Evolutionary conservation across 768 basidiomycete genomes (phyloP).

Genomic region (Rhodotorula kratochvilovae): DNA sequence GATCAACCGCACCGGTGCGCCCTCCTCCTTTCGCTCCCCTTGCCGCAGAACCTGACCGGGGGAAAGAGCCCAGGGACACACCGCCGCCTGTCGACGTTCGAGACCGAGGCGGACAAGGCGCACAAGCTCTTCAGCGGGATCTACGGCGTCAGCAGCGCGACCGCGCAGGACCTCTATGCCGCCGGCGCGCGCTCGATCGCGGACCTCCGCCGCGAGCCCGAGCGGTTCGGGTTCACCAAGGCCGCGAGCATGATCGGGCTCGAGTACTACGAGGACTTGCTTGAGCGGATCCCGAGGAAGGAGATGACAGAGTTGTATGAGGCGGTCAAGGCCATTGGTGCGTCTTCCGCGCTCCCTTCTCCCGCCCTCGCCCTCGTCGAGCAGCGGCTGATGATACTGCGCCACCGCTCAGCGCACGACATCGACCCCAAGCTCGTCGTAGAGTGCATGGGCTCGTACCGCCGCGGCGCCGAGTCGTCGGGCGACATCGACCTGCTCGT

Average conservation of each 20-base stretch:
- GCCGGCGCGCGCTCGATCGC: constrained; percentile 10
- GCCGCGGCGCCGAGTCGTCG: constrained; percentile 44
- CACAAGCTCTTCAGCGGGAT: not conserved
- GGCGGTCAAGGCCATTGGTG: not conserved
- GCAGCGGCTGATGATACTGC: not conserved
- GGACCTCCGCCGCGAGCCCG: not conserved
- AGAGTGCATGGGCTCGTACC: constrained; percentile 48
- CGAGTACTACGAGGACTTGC: constrained; percentile 47
- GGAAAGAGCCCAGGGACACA: not conserved
- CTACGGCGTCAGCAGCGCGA: constrained; percentile 14
- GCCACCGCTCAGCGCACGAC: constrained; percentile 29
- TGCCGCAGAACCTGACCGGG: too few relatives aligned
- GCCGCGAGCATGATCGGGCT: constrained; percentile 44
- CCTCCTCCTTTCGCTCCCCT: not conserved
- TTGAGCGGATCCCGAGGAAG: constrained; percentile 47
- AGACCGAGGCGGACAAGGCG: not conserved
- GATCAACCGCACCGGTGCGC: constrained; percentile 9
- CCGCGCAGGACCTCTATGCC: not conserved
- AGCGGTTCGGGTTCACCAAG: not conserved
- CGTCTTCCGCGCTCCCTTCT: not conserved
- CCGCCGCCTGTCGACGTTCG: not conserved
- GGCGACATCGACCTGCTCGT: constrained; percentile 50
- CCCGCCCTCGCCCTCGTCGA: not conserved
- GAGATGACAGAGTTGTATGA: constrained; percentile 46
- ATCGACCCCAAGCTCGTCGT: constrained; percentile 45